phyloP scores from a whole-genome alignment of 73 alveolate species.

The Tetrahymena thermophila region DNA sequence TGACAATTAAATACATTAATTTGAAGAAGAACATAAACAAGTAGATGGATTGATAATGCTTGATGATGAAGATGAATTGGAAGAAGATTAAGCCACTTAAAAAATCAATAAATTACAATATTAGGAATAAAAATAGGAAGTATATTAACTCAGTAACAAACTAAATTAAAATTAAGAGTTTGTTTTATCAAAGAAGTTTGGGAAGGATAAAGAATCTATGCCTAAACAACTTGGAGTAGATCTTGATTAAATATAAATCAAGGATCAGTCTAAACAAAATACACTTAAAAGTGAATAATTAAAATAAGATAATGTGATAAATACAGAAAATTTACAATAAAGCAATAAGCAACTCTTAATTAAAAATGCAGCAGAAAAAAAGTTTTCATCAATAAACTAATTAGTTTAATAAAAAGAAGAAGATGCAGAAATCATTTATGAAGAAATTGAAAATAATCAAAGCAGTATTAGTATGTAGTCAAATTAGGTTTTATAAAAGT shows the following conservation, averaged over 20 bases:
- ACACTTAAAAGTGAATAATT: not conserved
- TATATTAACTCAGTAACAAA: not conserved
- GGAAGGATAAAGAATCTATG: not conserved
- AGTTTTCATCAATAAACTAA: not conserved
- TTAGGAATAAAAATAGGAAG: not conserved
- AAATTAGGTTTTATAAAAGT: not conserved
- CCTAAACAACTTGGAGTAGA: not conserved
- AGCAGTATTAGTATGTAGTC: not conserved
- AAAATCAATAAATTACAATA: too few species aligned
- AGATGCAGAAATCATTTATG: not conserved
- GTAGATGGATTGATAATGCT: not conserved
- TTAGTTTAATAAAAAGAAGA: not conserved
- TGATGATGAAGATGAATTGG: not conserved
- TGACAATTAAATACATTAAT: not conserved
- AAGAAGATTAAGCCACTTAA: not conserved
- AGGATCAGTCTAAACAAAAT: not conserved
- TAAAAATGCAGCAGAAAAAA: not conserved
- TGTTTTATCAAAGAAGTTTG: not conserved
- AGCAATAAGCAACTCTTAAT: not conserved
- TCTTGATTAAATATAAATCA: not conserved
- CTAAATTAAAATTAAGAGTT: not conserved
- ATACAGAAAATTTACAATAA: not conserved
- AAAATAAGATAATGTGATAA: not conserved
- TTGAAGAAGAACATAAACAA: not conserved
- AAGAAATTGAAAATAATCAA: not conserved